phyloP scores from a whole-genome alignment of 495 filamentous ascomycete species.

The Rostrohypoxylon terebratum region DNA sequence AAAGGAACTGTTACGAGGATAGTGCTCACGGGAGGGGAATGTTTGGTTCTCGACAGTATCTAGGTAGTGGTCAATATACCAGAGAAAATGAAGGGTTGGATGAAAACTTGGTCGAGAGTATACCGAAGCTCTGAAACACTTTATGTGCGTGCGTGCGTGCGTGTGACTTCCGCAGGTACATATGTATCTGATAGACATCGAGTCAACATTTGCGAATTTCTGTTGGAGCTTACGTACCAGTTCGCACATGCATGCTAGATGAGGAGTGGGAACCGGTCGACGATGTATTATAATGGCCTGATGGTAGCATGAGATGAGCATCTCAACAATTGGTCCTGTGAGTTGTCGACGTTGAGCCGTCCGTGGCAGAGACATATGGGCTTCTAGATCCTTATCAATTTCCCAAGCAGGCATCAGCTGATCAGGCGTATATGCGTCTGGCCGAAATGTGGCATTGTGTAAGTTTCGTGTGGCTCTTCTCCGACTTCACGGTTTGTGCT shows the following conservation, averaged over 20 bases:
- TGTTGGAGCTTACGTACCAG: background rate
- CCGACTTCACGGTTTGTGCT: background rate
- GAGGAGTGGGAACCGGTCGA: background rate
- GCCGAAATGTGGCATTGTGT: background rate
- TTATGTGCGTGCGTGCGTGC: background rate
- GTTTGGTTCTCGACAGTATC: background rate
- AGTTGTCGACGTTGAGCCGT: background rate
- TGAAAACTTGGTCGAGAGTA: background rate
- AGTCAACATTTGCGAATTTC: background rate
- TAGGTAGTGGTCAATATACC: background rate
- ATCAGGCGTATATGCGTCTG: background rate
- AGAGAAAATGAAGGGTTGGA: conserved; percentile 1
- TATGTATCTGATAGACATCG: background rate
- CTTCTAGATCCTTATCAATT: background rate
- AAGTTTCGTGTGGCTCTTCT: background rate
- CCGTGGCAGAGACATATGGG: background rate
- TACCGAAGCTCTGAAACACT: background rate
- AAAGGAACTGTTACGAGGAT: conserved; percentile 11
- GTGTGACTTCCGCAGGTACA: background rate
- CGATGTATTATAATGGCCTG: conserved; percentile 8
- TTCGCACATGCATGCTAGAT: background rate
- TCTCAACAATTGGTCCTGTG: conserved; percentile 9
- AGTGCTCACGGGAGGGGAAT: background rate
- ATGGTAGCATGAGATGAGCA: conserved; percentile 17
- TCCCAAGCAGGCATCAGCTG: background rate